phyloP scores from a whole-genome alignment of 2,329 filamentous ascomycete genomes.

The Botrytis elliptica region DNA sequence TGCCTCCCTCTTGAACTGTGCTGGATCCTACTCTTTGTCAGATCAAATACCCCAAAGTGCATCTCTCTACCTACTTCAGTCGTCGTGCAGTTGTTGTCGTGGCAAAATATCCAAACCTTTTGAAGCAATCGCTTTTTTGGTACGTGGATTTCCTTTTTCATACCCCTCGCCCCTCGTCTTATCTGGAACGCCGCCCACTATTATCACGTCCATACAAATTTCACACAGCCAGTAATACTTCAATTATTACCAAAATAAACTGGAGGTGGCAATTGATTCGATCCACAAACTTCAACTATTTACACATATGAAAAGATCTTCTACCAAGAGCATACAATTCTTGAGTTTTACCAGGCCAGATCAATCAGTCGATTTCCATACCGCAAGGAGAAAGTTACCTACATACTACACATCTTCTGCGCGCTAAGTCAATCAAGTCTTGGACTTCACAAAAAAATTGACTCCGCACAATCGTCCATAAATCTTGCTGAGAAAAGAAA shows the following conservation, averaged over 20 bases:
- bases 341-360: not conserved
- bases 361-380: not conserved
- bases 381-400: not conserved
- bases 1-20: not conserved
- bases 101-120: not conserved
- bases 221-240: slow-evolving; percentile 2
- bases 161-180: slow-evolving; percentile 13
- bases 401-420: slow-evolving; percentile 5
- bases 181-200: slow-evolving; percentile 15
- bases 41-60: not conserved
- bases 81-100: not conserved
- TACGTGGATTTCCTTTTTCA: slow-evolving; percentile 11
- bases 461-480: slow-evolving; percentile 7
- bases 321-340: not conserved
- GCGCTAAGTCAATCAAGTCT: slow-evolving; percentile 18
- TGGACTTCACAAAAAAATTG: not conserved
- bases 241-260: slow-evolving; percentile 15
- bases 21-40: not conserved
- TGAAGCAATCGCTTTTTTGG: not conserved
- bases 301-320: not conserved
- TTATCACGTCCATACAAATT: slow-evolving; percentile 1
- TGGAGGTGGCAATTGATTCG: slow-evolving; percentile 17
- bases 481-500: not conserved
- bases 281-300: not conserved
- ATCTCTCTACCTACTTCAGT: not conserved